Conservation (phyloP, 2,329 filamentous ascomycete species). For the Apiospora rasikravindrae region DNA sequence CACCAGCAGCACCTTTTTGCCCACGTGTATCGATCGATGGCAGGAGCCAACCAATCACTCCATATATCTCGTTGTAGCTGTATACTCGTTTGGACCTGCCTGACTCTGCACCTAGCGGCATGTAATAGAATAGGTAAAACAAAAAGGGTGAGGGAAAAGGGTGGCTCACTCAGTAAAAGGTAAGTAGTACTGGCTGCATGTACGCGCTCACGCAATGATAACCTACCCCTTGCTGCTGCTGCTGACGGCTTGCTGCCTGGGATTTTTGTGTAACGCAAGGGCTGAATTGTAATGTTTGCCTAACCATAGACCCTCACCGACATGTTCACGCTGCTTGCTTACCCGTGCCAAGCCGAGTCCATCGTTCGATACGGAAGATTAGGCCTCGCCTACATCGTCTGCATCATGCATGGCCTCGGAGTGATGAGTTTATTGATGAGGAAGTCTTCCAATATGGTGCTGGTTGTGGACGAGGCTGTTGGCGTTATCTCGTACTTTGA, state of each 20-base stretch:
- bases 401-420: neutral
- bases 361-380: neutral
- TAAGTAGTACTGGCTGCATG: neutral
- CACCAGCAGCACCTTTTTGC: neutral
- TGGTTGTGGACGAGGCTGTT: neutral
- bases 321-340: neutral
- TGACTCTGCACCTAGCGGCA: neutral
- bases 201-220: neutral
- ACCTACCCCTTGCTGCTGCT: neutral
- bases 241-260: slow-evolving; percentile 6
- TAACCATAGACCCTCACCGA: neutral
- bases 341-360: neutral
- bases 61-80: neutral
- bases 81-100: neutral
- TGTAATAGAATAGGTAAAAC: neutral
- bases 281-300: slow-evolving; percentile 3
- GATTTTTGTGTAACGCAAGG: neutral
- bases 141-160: neutral
- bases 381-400: neutral
- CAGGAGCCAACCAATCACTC: neutral
- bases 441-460: neutral
- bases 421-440: neutral
- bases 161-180: neutral
- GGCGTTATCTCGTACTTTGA: no score
- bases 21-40: neutral